Base-by-base conservation (phyloP, 441 rosid genomes). In the Populus hybrid region DNA sequence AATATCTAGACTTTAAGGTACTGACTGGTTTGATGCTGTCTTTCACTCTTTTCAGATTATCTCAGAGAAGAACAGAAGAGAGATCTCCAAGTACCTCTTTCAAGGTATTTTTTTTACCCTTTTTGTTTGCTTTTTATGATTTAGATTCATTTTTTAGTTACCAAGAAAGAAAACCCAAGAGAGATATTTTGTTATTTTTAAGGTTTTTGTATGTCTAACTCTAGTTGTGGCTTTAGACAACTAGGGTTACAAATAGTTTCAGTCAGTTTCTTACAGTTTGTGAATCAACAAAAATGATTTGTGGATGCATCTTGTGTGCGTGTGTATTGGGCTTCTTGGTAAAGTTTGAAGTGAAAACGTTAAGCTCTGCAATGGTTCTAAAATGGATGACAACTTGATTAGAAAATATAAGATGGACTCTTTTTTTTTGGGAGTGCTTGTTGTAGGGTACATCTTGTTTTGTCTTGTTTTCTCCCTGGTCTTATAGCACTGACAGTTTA, bases 61-160 rank as follows among this genome's bases (percentile, higher is more conserved):
- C 32, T 74, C 98, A 20, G 99, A 95, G 91, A 91, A 90, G 87
- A 93, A 95, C 80, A 90, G 99, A 28, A 91, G 99, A 69, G 94
- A 92, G 84, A 93, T 95, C 83, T 95, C 92, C 68, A 95, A 93
- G 88, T 92, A 95, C 89, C 97, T 95, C 85, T 95, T 95, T 77
- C 95, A 95, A 91, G 97, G 98, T 90, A 10, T 64, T 34, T 42
- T 35, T 26, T 8, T 8, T 64, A 5, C 12, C 8, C 28, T 14
- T 32, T 14, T 40, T 40, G 50, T 40, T 40, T 11, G 50, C 42
- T 40, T 16, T 5, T 21, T 65, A 54, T 59, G 66, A 18, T 42
- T 34, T 40, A 35, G 23, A 16, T 73, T 14, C 54, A 46, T 12
- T 50, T 46, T 46, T 11, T 4, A 32, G 54, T n/a, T 1, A 24